A percentile compares a stretch with the other conserved stretches of the same genome.
Conservation (phyloP, 192 early-diverging fungal species). For the Coemansia sp. region DNA sequence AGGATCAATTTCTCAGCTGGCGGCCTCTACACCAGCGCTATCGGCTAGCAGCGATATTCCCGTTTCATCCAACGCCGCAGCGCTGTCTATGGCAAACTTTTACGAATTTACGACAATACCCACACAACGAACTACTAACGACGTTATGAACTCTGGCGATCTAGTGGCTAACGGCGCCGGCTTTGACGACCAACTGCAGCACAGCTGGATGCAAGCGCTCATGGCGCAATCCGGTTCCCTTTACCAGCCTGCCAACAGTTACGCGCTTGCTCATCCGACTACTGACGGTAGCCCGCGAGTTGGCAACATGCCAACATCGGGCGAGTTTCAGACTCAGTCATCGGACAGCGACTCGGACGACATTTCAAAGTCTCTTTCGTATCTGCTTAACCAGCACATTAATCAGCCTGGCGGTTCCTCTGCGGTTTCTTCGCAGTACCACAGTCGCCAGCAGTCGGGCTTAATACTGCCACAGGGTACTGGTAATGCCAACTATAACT, state of each 20-base stretch:
- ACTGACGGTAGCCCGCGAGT: neutral
- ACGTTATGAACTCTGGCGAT: conserved; percentile 1
- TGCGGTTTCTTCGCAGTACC: neutral
- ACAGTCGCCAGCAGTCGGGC: neutral
- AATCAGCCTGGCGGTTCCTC: neutral
- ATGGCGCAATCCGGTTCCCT: conserved; percentile 22
- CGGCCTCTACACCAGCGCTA: neutral
- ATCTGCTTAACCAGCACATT: conserved; percentile 40
- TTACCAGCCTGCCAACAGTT: conserved; percentile 1
- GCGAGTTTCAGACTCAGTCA: conserved; percentile 14
- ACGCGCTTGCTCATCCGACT: neutral
- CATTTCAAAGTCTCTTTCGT: conserved; percentile 43
- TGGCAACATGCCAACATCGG: neutral
- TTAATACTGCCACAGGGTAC: conserved; percentile 2
- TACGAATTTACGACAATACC: conserved; percentile 9
- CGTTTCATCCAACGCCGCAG: neutral
- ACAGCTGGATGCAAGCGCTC: conserved; percentile 40
- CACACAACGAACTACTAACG: conserved; percentile 2
- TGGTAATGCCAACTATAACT: conserved; percentile 1
- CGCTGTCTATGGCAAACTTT: neutral
- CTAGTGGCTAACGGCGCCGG: neutral
- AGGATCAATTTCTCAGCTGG: conserved; percentile 5
- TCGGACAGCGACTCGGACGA: conserved; percentile 49
- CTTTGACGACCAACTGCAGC: conserved; percentile 12
- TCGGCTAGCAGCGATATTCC: conserved; percentile 8